Base-by-base conservation (phyloP, 164 flowering plant genomes). In the Amborella trichopoda region DNA sequence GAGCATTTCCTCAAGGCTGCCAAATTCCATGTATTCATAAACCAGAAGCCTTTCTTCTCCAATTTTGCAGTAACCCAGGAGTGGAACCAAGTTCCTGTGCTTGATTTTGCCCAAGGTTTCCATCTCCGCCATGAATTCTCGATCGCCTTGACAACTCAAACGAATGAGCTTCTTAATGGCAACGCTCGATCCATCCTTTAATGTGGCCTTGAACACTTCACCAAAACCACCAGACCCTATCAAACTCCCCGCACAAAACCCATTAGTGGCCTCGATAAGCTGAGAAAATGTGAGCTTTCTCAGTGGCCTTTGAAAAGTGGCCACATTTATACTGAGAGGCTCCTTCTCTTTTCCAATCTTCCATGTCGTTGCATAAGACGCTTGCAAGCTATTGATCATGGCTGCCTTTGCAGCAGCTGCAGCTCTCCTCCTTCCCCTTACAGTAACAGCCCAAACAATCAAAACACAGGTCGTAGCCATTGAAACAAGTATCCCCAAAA, bases 81-180 rank as follows among this genome's bases (percentile, higher is more conserved):
- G 57, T 2, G 83, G 83, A 13, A 80, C 81, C 2, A 80, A 71
- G 30, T 80, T 77, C 50, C 36, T 63, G 46, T 80, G 89, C 66
- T 75, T 80, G 62, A 80, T 77, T 58, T 77, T 77, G 18, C 89
- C 89, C 2, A 80, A 52, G 1, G 89, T 80, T 53, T 80, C 89
- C 89, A 80, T 77, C 55, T 80, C 89, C 0, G 89, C 83, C 80
- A 68, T 80, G 74, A 80, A 80, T 42, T 80, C 89, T 22, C 83
- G 51, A 40, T 80, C 84, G 1, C 89, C 83, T 39, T 77, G 83
- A 55, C 76, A 71, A 39, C 83, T 77, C 36, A 74, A 28, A 4
- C 69, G 60, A 34, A 77, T 69, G 46, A 80, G 78, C 58, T 77
- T 77, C 68, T 81, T 81, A 34, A 81, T 73, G 2, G 89, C 81